Percentiles rank a stretch among this genome's conserved stretches.
Evolutionary conservation across 2,329 filamentous ascomycete species (phyloP).

Genomic region (Ceratocystis cacaofunesta): DNA sequence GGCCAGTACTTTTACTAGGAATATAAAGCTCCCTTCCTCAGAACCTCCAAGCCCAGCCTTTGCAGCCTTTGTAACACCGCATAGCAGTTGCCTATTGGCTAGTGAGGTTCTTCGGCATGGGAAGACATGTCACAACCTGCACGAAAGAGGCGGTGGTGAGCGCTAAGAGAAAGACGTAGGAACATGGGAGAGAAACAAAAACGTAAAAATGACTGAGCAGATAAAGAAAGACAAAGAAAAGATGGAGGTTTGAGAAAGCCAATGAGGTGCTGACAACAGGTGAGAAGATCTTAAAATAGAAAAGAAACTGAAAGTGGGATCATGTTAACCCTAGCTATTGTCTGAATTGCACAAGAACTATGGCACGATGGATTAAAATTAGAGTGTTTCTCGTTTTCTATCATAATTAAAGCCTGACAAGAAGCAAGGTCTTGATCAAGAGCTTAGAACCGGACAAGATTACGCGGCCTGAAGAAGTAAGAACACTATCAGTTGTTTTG

Average conservation of each 20-base stretch:
- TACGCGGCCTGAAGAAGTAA: too few relatives aligned
- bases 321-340: background rate
- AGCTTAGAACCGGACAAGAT: too few relatives aligned
- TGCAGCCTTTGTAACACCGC: background rate
- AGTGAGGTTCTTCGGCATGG: background rate
- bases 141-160: background rate
- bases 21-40: background rate
- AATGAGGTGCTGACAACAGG: background rate
- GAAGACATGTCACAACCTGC: background rate
- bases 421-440: too few relatives aligned
- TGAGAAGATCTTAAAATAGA: background rate
- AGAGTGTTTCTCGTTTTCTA: background rate
- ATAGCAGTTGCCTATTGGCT: background rate
- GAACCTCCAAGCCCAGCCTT: background rate
- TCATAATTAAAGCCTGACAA: too few relatives aligned
- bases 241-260: background rate
- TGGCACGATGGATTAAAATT: background rate
- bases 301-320: background rate
- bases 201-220: background rate
- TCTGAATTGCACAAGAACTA: background rate
- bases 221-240: background rate
- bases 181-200: background rate
- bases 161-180: background rate
- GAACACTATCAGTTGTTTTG: too few relatives aligned
- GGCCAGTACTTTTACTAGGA: background rate